A percentile compares a stretch with the other conserved stretches of the same genome.
Conservation (phyloP, 345 rosid species). For the Anastatica hierochuntica region DNA sequence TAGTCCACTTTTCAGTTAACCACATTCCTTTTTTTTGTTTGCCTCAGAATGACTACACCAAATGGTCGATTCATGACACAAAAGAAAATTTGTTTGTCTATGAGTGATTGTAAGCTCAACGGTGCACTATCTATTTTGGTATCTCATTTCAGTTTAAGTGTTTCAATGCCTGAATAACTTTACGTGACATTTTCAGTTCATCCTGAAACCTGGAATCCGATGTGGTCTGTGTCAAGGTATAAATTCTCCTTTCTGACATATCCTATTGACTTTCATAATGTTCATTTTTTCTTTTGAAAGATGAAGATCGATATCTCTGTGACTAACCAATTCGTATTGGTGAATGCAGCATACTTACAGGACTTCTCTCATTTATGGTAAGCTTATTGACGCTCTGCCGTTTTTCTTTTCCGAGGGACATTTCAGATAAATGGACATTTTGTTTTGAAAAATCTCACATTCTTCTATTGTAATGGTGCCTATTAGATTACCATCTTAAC, state of each 20-base stretch:
- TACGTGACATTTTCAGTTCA: slow-evolving; percentile 52
- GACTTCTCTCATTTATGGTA: slow-evolving; percentile 96
- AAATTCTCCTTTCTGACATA: no score
- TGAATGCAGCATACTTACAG: slow-evolving; percentile 89
- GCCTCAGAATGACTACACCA: slow-evolving; percentile 65
- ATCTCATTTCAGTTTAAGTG: neutral
- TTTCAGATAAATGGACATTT: no score
- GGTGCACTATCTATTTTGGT: neutral
- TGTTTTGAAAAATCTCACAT: no score
- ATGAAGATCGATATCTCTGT: neutral
- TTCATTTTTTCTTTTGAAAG: neutral
- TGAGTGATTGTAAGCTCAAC: slow-evolving; percentile 89
- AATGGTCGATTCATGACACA: slow-evolving; percentile 95
- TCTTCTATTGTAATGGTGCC: neutral
- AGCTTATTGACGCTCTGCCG: neutral
- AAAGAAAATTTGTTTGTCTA: slow-evolving; percentile 93
- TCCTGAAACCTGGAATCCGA: slow-evolving; percentile 99
- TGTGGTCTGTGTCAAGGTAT: slow-evolving; percentile 99
- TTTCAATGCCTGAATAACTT: neutral
- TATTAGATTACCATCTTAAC: no score
- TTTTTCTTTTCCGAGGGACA: no score
- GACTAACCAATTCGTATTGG: neutral
- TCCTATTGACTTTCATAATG: neutral
- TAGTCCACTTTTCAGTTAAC: neutral
- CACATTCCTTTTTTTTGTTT: neutral